Evolutionary conservation across 345 rosid genomes (phyloP).

Genomic region (Clausena lansium): DNA sequence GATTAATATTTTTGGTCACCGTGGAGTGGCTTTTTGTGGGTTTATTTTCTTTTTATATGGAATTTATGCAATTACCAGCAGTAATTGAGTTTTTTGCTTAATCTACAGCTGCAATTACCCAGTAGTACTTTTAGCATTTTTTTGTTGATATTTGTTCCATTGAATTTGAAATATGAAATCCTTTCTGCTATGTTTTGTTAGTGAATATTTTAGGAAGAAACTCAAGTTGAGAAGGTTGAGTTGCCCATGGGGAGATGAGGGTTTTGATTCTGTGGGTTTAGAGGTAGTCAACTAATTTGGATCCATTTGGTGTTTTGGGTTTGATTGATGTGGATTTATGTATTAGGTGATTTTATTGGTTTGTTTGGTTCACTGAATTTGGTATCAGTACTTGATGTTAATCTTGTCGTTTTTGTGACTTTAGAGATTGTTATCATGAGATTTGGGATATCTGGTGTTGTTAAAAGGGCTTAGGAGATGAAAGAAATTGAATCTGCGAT

Average conservation of each 20-base stretch:
- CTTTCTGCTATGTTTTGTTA: neutral
- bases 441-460: neutral
- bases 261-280: neutral
- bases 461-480: neutral
- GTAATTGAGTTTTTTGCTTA: neutral
- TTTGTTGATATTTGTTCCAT: neutral
- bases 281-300: neutral
- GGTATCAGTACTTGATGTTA: neutral
- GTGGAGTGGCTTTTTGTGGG: neutral
- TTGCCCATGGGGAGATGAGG: neutral
- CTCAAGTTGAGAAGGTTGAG: neutral
- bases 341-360: neutral
- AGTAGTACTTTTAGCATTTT: neutral
- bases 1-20: neutral
- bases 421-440: neutral
- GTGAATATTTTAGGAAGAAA: neutral
- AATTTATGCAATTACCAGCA: neutral
- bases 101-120: neutral
- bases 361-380: neutral
- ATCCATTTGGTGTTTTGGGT: neutral
- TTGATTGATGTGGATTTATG: neutral
- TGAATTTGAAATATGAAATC: neutral
- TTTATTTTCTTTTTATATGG: neutral
- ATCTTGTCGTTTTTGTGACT: neutral
- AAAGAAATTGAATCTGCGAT: neutral